phyloP scores from a whole-genome alignment of 176 grass and related monocot species.

The Neostapfia colusana region DNA sequence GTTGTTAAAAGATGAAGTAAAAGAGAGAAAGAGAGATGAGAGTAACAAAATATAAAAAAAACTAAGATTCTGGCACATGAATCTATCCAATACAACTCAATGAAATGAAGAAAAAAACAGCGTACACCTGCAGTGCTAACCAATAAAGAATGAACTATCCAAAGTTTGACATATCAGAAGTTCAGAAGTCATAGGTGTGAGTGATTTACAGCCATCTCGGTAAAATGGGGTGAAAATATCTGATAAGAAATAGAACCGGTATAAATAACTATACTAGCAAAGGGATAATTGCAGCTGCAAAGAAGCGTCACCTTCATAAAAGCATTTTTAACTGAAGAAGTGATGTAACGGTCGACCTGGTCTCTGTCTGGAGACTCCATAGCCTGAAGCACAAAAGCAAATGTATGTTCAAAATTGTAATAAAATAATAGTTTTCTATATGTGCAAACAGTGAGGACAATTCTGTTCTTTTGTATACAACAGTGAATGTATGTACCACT shows the following conservation, averaged over 20 bases:
- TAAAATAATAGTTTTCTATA: constrained; percentile 30
- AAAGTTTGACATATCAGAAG: constrained; percentile 20
- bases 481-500: constrained; percentile 8
- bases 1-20: no score
- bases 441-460: constrained; percentile 8
- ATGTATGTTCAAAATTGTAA: constrained; percentile 16
- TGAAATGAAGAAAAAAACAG: constrained; percentile 9
- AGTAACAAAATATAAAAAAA: no score
- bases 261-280: constrained; percentile 24
- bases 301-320: constrained; percentile 72
- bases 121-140: constrained; percentile 4
- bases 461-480: constrained; percentile 3
- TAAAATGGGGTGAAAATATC: constrained; percentile 4
- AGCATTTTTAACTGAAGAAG: constrained; percentile 87
- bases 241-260: background rate
- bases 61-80: no score
- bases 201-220: constrained; percentile 28
- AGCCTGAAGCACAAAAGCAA: constrained; percentile 56
- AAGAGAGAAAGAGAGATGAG: no score
- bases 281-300: constrained; percentile 36
- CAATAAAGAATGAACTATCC: constrained; percentile 6
- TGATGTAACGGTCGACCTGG: constrained; percentile 91
- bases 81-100: constrained; percentile 25
- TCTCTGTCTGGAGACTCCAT: constrained; percentile 65
- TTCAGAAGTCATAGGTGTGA: background rate